These are phyloP conservation scores for Paraconiothyrium brasiliense DNA, from an alignment of 2,329 filamentous ascomycete genomes.

Conservation along the genomic window DNA sequence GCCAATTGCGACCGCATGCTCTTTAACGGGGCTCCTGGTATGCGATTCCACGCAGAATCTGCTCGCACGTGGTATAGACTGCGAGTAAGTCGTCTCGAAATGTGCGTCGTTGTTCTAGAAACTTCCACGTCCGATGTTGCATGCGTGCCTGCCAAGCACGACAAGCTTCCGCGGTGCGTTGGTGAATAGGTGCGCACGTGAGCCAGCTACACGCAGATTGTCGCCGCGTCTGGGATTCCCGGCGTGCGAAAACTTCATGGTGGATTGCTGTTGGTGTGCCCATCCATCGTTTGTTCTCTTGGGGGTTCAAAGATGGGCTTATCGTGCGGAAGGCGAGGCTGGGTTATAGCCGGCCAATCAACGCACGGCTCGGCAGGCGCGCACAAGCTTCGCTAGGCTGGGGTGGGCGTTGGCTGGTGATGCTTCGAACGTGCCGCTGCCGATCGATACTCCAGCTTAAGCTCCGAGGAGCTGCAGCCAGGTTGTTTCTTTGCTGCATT, in stretches of 20 bases:
- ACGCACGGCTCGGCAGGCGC: conserved; percentile 11
- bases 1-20: neutral
- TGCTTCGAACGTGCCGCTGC: conserved; percentile 7
- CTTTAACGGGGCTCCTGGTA: neutral
- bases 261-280: neutral
- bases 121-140: neutral
- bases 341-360: conserved; percentile 11
- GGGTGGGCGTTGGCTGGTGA: conserved; percentile 3
- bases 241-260: neutral
- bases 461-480: neutral
- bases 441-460: conserved; percentile 9
- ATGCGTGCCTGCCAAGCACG: conserved; percentile 4
- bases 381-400: conserved; percentile 19
- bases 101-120: neutral
- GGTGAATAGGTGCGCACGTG: conserved; percentile 5
- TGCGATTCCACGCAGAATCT: neutral
- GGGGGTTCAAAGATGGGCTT: no score
- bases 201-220: neutral
- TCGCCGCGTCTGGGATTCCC: neutral
- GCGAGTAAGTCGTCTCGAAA: neutral
- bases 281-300: neutral
- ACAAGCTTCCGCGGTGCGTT: conserved; percentile 5
- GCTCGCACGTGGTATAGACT: neutral
- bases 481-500: neutral
- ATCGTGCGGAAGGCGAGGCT: neutral